Evolutionary conservation across 208 protist genomes (phyloP).

Genomic region (Leishmania gerbilli): DNA sequence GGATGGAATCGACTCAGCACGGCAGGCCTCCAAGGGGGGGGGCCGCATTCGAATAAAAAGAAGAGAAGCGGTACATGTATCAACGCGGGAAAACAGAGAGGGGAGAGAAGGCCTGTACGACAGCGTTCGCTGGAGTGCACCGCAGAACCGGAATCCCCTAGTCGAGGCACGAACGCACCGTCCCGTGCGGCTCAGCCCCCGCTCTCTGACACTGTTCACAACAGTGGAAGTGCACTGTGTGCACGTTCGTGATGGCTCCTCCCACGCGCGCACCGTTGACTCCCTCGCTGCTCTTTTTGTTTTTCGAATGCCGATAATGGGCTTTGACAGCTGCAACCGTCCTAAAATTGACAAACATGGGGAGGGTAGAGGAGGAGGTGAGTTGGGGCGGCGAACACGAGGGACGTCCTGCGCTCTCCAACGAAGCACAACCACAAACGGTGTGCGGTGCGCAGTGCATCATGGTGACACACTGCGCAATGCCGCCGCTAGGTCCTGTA

Average conservation of each 20-base stretch:
- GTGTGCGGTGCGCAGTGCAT: background rate
- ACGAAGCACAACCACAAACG: background rate
- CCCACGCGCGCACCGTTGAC: background rate
- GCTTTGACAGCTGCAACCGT: background rate
- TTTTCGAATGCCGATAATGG: background rate
- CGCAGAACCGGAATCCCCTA: background rate
- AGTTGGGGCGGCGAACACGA: background rate
- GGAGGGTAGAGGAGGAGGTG: background rate
- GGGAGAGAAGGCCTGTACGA: background rate
- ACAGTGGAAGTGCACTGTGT: background rate
- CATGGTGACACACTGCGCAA: conserved; percentile 12
- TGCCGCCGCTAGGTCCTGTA: conserved; percentile 19
- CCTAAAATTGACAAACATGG: background rate
- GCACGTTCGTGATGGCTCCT: background rate
- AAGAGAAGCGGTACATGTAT: background rate
- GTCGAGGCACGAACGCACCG: background rate
- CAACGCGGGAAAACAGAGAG: conserved; percentile 1
- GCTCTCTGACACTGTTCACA: background rate
- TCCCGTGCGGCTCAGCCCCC: background rate
- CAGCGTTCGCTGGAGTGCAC: background rate
- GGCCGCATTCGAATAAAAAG: background rate
- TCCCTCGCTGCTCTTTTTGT: background rate
- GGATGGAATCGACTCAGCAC: background rate
- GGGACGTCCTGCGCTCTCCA: background rate
- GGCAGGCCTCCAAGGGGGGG: background rate